A percentile compares a stretch with the other conserved stretches of the same genome.
Conservation (phyloP, 2,329 filamentous ascomycete genomes). For the Endocalyx cinctus region DNA sequence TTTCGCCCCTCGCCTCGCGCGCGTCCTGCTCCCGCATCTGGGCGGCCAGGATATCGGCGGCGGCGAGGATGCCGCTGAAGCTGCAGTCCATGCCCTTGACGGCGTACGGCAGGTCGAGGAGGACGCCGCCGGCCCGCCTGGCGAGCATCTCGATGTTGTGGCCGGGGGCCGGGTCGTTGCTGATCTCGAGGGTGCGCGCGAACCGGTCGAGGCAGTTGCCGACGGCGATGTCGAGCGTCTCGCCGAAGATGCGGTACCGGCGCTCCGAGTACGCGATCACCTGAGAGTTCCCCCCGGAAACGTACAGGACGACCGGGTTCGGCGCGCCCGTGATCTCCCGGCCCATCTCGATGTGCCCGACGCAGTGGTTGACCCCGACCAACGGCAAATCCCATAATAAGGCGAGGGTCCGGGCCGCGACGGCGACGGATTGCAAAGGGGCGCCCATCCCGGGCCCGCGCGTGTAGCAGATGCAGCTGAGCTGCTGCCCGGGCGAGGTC, state of each 20-base stretch:
- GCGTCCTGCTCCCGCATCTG: constrained; percentile 48
- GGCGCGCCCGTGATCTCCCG: constrained; percentile 82
- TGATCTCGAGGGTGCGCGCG: constrained; percentile 82
- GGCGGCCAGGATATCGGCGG: constrained; percentile 73
- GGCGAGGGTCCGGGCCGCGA: constrained; percentile 76
- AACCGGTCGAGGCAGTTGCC: constrained; percentile 97
- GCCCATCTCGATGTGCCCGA: constrained; percentile 99
- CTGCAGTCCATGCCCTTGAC: constrained; percentile 99
- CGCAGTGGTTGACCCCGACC: constrained; percentile 95
- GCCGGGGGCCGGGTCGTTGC: constrained; percentile 92
- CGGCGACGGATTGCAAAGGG: constrained; percentile 78
- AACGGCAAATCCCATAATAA: constrained; percentile 85
- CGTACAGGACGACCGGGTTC: constrained; percentile 94
- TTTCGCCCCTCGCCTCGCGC: constrained; percentile 16
- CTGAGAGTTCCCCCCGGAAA: constrained; percentile 93
- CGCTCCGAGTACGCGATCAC: constrained; percentile 95
- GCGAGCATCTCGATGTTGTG: constrained; percentile 98
- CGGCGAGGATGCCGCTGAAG: constrained; percentile 86
- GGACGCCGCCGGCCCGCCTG: constrained; percentile 57
- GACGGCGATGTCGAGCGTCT: constrained; percentile 94
- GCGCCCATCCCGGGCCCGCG: constrained; percentile 96
- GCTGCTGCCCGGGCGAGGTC: constrained; percentile 54
- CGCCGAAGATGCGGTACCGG: constrained; percentile 95
- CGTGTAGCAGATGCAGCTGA: constrained; percentile 94
- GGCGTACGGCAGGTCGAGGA: constrained; percentile 88